phyloP scores from a whole-genome alignment of 768 basidiomycete species.

The Lentinus tigrinus region DNA sequence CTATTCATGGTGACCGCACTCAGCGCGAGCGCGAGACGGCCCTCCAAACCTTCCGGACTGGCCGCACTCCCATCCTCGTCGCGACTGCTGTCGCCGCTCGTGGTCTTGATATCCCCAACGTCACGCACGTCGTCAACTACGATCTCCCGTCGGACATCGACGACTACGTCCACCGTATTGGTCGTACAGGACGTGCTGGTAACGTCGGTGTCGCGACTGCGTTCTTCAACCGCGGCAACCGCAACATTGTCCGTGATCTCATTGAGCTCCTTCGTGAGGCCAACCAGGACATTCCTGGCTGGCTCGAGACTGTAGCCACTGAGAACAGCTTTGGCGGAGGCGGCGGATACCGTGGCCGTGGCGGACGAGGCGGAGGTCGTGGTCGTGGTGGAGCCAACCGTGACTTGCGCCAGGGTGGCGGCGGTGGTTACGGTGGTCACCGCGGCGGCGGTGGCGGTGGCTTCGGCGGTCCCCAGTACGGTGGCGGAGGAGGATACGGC shows the following conservation, averaged over 20 bases:
- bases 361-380: conserved; percentile 61
- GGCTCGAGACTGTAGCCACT: conserved; percentile 85
- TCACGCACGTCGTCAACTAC: conserved; percentile 98
- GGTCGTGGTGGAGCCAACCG: conserved; percentile 39
- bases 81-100: conserved; percentile 99
- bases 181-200: conserved; percentile 97
- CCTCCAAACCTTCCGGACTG: conserved; percentile 91
- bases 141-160: conserved; percentile 98
- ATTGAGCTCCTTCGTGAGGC: conserved; percentile 94
- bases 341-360: conserved; percentile 46
- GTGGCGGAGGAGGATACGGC: conserved; percentile 35
- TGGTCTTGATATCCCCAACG: conserved; percentile 98
- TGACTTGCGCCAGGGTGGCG: conserved; percentile 40
- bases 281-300: conserved; percentile 89
- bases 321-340: conserved; percentile 73
- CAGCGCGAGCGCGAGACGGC: conserved; percentile 98
- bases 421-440: conserved; percentile 36
- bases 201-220: conserved; percentile 96
- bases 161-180: conserved; percentile 98
- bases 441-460: conserved; percentile 28
- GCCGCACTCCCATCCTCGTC: conserved; percentile 93
- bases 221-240: conserved; percentile 94
- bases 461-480: conserved; percentile 32
- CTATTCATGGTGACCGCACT: conserved; percentile 96
- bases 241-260: conserved; percentile 87